A percentile compares a stretch with the other conserved stretches of the same genome.
These are phyloP conservation scores for Orobanche coerulescens DNA, from an alignment of 257 asterid genomes.

Conservation along the genomic window DNA sequence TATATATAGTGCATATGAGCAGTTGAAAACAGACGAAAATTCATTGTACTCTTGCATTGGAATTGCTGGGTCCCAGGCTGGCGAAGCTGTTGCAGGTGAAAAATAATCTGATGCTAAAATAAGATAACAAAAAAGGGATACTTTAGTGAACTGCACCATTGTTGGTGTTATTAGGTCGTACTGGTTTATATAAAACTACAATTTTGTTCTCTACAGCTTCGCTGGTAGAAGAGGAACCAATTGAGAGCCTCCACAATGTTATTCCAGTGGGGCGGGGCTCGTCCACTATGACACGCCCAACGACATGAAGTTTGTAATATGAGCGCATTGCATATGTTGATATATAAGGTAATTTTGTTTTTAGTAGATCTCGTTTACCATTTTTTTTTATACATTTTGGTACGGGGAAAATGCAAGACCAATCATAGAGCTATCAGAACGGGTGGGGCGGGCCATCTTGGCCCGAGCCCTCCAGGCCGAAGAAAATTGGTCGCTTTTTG, in stretches of 20 bases:
- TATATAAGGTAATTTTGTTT: constrained; percentile 18
- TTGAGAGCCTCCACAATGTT: constrained; percentile 51
- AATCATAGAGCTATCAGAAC: too few relatives aligned
- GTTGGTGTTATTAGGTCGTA: background rate
- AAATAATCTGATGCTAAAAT: constrained; percentile 14
- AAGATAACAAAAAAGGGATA: background rate
- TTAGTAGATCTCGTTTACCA: background rate
- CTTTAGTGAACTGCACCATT: background rate
- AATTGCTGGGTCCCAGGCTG: constrained; percentile 81
- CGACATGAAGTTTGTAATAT: constrained; percentile 41
- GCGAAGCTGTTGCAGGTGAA: constrained; percentile 59
- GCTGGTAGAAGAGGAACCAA: constrained; percentile 43
- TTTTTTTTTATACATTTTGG: background rate
- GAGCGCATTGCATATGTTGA: constrained; percentile 13
- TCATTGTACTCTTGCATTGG: constrained; percentile 92
- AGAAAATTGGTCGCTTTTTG: too few relatives aligned
- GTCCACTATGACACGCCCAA: constrained; percentile 88
- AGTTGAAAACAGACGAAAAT: constrained; percentile 74
- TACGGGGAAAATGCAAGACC: too few relatives aligned
- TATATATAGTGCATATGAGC: constrained; percentile 71
- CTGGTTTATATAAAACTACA: background rate
- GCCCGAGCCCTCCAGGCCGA: too few relatives aligned
- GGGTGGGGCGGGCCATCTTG: too few relatives aligned
- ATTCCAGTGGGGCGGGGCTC: constrained; percentile 93
- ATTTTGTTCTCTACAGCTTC: constrained; percentile 35